A percentile compares a stretch with the other conserved stretches of the same genome.
phyloP scores from a whole-genome alignment of 169 alveolate species.

The Eimeria necatrix region DNA sequence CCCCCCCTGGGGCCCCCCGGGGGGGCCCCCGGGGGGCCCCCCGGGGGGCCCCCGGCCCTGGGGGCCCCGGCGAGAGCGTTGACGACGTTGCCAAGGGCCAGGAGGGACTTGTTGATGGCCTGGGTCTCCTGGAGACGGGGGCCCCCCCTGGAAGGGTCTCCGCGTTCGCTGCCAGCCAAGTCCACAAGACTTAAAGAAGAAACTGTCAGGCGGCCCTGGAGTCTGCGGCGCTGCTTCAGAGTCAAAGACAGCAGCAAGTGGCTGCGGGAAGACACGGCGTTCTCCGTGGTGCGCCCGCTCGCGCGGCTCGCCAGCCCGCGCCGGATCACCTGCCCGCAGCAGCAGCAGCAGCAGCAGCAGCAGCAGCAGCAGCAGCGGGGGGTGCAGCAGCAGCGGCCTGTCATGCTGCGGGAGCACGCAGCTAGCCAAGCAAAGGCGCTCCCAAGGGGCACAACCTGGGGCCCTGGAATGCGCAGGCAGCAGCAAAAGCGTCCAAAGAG shows the following conservation, averaged over 20 bases:
- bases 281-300: slow-evolving; percentile 42
- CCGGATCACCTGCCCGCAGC: neutral
- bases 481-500: neutral
- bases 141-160: slow-evolving; percentile 90
- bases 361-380: neutral
- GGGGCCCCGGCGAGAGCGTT: slow-evolving; percentile 90
- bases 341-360: neutral
- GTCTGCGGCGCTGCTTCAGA: neutral
- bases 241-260: slow-evolving; percentile 56
- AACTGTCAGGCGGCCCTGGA: neutral
- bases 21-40: neutral
- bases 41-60: slow-evolving; percentile 83
- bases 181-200: slow-evolving; percentile 96
- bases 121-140: slow-evolving; percentile 95
- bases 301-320: slow-evolving; percentile 60
- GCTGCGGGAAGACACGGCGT: slow-evolving; percentile 61
- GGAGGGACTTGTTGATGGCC: slow-evolving; percentile 93
- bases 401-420: no score
- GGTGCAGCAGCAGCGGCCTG: neutral
- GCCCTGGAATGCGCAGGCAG: no score
- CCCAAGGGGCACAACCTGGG: no score
- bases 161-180: slow-evolving; percentile 98
- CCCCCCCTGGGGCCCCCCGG: neutral
- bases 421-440: no score
- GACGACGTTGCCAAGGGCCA: slow-evolving; percentile 95